phyloP scores from a whole-genome alignment of 495 filamentous ascomycete genomes.

The Trypethelium eluteriae region DNA sequence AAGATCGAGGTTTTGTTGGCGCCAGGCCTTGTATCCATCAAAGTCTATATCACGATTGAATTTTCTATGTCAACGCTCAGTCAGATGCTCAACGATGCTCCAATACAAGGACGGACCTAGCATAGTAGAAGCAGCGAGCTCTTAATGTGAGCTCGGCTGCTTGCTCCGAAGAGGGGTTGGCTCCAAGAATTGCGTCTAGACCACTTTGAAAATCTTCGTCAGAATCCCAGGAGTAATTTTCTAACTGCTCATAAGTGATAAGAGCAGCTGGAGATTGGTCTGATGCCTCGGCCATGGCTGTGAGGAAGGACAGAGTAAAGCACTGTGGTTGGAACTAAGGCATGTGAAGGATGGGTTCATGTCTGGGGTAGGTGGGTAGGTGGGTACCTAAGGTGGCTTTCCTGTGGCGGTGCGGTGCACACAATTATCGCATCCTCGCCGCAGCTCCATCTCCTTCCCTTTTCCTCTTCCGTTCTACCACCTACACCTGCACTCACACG shows the following conservation, averaged over 20 bases:
- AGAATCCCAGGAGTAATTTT: constrained; percentile 46
- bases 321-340: too few relatives aligned
- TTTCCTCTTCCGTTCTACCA: background rate
- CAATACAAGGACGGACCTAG: constrained; percentile 20
- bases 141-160: constrained; percentile 39
- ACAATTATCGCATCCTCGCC: background rate
- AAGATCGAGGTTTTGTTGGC: background rate
- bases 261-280: constrained; percentile 15
- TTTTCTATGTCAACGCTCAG: constrained; percentile 28
- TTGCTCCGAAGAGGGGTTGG: constrained; percentile 38
- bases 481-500: constrained; percentile 7
- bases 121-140: constrained; percentile 44
- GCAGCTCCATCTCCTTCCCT: background rate
- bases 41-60: constrained; percentile 34
- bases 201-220: constrained; percentile 50
- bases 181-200: constrained; percentile 40
- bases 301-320: background rate
- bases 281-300: background rate
- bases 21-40: constrained; percentile 38
- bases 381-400: background rate
- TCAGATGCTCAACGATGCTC: background rate
- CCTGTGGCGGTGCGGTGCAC: background rate
- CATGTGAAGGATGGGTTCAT: too few relatives aligned
- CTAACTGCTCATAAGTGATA: constrained; percentile 39
- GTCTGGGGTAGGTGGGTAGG: too few relatives aligned